A percentile compares a stretch with the other conserved stretches of the same genome.
Evolutionary conservation across 192 early-diverging fungal genomes (phyloP).

Genomic region (Backusella parvicylindrica): DNA sequence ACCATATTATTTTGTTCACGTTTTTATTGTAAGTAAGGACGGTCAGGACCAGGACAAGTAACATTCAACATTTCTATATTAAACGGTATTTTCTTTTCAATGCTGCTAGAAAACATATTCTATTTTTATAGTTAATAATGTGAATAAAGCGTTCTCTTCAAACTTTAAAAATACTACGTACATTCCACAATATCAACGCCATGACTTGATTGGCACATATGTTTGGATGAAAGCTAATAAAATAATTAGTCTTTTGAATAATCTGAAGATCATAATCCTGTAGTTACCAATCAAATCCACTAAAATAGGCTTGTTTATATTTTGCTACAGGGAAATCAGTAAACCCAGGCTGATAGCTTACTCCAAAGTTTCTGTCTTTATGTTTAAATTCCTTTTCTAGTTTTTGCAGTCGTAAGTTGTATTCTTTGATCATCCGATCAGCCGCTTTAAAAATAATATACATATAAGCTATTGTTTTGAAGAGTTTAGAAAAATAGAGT

Average conservation of each 20-base stretch:
- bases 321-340: constrained; percentile 40
- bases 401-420: constrained; percentile 29
- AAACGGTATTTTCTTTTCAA: constrained; percentile 31
- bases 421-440: constrained; percentile 27
- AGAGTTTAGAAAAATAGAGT: background rate
- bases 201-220: constrained; percentile 53
- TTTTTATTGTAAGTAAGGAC: constrained; percentile 31
- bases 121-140: background rate
- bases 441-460: constrained; percentile 19
- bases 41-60: constrained; percentile 36
- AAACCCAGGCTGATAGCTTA: constrained; percentile 44
- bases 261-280: background rate
- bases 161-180: constrained; percentile 17
- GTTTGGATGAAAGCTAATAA: constrained; percentile 52
- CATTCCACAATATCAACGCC: constrained; percentile 52
- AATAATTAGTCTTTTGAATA: background rate
- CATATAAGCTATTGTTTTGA: background rate
- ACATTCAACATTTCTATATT: constrained; percentile 34
- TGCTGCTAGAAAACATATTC: constrained; percentile 44
- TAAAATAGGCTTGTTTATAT: constrained; percentile 48
- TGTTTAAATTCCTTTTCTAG: constrained; percentile 26
- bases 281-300: constrained; percentile 48
- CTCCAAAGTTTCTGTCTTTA: constrained; percentile 29
- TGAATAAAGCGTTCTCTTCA: background rate
- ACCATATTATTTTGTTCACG: constrained; percentile 2